phyloP scores from a whole-genome alignment of 148 eudicot species.

The Rhododendron ferrugineum region DNA sequence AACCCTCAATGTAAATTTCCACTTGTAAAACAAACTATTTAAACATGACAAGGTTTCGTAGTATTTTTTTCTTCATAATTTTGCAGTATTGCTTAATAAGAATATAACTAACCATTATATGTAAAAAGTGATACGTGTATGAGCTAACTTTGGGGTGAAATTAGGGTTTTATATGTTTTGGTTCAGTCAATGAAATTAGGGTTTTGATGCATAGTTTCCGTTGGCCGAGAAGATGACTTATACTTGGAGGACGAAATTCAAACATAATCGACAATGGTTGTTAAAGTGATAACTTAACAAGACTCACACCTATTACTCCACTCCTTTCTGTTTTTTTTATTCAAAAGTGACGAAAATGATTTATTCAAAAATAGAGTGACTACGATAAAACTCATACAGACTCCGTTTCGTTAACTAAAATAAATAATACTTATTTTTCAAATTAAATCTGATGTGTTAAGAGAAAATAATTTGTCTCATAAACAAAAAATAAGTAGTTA shows the following conservation, averaged over 20 bases:
- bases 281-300: background rate
- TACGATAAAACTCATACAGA: too few relatives aligned
- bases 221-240: constrained; percentile 24
- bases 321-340: background rate
- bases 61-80: background rate
- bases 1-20: background rate
- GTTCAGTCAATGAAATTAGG: constrained; percentile 14
- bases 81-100: background rate
- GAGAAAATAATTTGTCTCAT: too few relatives aligned
- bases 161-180: too few relatives aligned
- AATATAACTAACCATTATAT: background rate
- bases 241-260: constrained; percentile 15
- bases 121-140: too few relatives aligned
- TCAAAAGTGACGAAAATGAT: background rate
- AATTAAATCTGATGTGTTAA: too few relatives aligned
- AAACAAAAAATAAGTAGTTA: too few relatives aligned
- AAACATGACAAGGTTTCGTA: background rate
- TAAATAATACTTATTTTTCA: too few relatives aligned
- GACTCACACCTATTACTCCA: background rate
- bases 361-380: too few relatives aligned
- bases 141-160: background rate
- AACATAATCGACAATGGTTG: too few relatives aligned
- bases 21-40: background rate
- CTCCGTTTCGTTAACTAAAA: too few relatives aligned
- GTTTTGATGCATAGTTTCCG: constrained; percentile 18